These are phyloP conservation scores for Magnolia officinalis DNA, from an alignment of 164 flowering plant genomes.

Conservation along the genomic window DNA sequence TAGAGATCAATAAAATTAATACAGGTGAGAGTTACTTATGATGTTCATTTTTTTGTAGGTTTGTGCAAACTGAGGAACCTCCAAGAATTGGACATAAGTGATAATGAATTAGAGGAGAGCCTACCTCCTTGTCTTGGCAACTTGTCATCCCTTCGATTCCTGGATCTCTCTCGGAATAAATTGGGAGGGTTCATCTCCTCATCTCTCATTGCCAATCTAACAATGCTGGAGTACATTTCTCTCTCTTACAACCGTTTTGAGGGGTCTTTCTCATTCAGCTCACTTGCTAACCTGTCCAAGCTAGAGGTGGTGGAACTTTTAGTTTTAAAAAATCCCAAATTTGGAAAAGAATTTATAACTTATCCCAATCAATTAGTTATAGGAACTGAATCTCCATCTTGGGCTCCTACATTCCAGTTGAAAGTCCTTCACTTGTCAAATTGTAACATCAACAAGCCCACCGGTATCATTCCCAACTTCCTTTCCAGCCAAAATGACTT, in stretches of 20 bases:
- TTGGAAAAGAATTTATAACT: too few relatives aligned
- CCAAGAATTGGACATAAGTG: not conserved
- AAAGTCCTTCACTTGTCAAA: constrained; percentile 1
- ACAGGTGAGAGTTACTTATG: too few relatives aligned
- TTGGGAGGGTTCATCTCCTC: not conserved
- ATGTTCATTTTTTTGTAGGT: not conserved
- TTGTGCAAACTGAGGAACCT: constrained; percentile 11
- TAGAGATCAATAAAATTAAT: too few relatives aligned
- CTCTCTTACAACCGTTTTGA: not conserved
- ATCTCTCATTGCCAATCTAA: not conserved
- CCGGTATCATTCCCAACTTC: constrained; percentile 2
- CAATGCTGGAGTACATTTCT: not conserved
- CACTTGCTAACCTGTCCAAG: constrained; percentile 2
- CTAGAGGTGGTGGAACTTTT: not conserved
- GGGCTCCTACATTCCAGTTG: constrained; percentile 8
- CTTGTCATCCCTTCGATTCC: not conserved
- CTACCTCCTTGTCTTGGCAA: constrained; percentile 11
- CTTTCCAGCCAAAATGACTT: constrained; percentile 6
- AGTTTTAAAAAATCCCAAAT: too few relatives aligned
- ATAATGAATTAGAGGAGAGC: constrained; percentile 2
- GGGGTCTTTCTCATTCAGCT: not conserved
- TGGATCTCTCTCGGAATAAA: constrained; percentile 8
- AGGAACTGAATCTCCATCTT: constrained; percentile 2
- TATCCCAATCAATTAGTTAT: not conserved
- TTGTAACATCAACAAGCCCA: constrained; percentile 4